Percentiles rank a stretch among this genome's conserved stretches.
phyloP scores from a whole-genome alignment of 2,329 filamentous ascomycete species.

The Sporothrix brunneoviolacea region DNA sequence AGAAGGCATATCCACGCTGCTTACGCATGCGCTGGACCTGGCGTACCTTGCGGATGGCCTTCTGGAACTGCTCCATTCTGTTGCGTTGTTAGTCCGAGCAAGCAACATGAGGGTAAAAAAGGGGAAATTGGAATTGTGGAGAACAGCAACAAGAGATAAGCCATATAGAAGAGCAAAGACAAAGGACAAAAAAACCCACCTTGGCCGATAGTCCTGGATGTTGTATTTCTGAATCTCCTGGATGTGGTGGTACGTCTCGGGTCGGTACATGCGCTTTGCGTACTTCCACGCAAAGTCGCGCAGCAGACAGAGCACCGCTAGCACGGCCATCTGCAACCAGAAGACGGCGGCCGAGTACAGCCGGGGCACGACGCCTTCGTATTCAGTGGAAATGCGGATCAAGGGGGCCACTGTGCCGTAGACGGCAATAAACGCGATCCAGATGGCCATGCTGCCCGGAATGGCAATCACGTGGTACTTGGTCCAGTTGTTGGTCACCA shows the following conservation, averaged over 20 bases:
- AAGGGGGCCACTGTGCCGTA: constrained; percentile 84
- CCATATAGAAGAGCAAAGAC: too few relatives aligned
- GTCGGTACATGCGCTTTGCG: constrained; percentile 91
- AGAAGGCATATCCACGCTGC: constrained; percentile 96
- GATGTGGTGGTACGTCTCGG: constrained; percentile 94
- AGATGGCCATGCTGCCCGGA: constrained; percentile 84
- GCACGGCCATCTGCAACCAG: constrained; percentile 79
- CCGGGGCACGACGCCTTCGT: constrained; percentile 72
- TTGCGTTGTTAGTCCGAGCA: not conserved
- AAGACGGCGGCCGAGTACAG: constrained; percentile 79
- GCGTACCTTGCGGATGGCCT: constrained; percentile 95
- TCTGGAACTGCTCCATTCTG: constrained; percentile 99
- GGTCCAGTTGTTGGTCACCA: constrained; percentile 97
- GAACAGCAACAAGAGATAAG: too few relatives aligned
- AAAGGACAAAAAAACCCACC: constrained; percentile 47
- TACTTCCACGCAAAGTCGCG: constrained; percentile 97
- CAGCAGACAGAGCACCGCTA: constrained; percentile 75
- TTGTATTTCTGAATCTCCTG: constrained; percentile 99
- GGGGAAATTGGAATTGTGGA: too few relatives aligned
- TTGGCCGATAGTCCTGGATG: constrained; percentile 94
- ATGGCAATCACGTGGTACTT: constrained; percentile 97
- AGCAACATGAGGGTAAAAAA: not conserved
- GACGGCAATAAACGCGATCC: constrained; percentile 81
- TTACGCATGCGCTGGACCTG: constrained; percentile 99
- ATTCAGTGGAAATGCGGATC: constrained; percentile 74